Percentiles rank a stretch among this genome's conserved stretches.
Conservation (phyloP, 2,329 filamentous ascomycete species). For the Monosporascus sp. region DNA sequence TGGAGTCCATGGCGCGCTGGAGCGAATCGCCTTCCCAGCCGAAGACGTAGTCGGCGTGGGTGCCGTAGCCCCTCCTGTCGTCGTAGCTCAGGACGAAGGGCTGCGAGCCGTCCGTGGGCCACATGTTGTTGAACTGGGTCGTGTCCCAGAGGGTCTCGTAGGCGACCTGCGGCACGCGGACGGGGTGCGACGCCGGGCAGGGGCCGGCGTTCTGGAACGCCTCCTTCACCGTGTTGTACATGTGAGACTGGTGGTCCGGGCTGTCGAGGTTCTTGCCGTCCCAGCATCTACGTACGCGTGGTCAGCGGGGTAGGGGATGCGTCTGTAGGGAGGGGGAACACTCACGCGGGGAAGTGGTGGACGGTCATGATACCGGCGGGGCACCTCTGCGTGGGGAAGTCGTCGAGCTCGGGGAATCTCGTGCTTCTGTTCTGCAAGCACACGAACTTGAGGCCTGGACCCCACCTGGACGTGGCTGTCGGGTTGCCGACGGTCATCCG, state of each 20-base stretch:
- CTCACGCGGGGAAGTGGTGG: constrained; percentile 33
- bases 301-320: constrained; percentile 2
- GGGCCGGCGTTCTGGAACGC: constrained; percentile 22
- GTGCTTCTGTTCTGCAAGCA: constrained; percentile 35
- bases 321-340: not conserved
- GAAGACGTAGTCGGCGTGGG: constrained; percentile 35
- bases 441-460: constrained; percentile 33
- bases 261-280: constrained; percentile 39
- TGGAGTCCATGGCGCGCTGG: constrained; percentile 26
- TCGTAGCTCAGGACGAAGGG: constrained; percentile 25
- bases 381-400: constrained; percentile 34
- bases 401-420: constrained; percentile 33
- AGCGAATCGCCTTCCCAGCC: constrained; percentile 29
- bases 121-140: constrained; percentile 31
- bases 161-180: constrained; percentile 35
- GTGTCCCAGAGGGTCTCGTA: constrained; percentile 42
- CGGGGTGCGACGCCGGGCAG: constrained; percentile 35
- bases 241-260: constrained; percentile 22
- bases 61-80: constrained; percentile 29
- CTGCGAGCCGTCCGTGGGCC: constrained; percentile 28
- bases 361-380: constrained; percentile 36
- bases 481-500: constrained; percentile 36
- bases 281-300: constrained; percentile 31
- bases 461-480: constrained; percentile 25
- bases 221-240: constrained; percentile 28